Evolutionary conservation across 2,329 filamentous ascomycete genomes (phyloP), one percentile per base, ranked within the genome.

Genomic region (Colletotrichum musae): DNA sequence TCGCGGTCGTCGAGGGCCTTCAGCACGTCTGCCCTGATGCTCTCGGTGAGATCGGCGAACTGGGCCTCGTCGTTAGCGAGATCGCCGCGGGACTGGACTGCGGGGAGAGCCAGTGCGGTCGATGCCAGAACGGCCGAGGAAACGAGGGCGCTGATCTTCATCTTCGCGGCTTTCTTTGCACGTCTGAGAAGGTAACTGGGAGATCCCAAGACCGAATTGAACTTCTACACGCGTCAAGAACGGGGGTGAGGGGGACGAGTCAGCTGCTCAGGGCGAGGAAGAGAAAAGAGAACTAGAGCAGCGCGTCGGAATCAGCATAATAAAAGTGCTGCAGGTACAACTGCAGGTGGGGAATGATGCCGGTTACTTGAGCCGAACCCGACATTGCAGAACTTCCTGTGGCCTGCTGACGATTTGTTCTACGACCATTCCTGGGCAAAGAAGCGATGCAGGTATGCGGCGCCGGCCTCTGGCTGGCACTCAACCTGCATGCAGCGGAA

Each of bases 1-100:
- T 74, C 74, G 3, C 70, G 67, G 45, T 71, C 63, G 13, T 65
- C 52, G 28, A 77, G 60, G 16, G 68, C 47, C 5, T 60, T 56
- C 26, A 73, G 58, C 43, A 76, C 63, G 16, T 69, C 52, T 10
- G 69, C 63, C 61, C 66, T 74, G 68, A 72, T 74, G 39, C 66
- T 47, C 52, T 73, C 70, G 13, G 74, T 67, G 18, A 74, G 71
- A 28, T 72, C 51, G 13, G 52, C 21, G 39, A 75, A 62, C n/a
- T 59, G 61, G 6, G 56, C 36, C 16, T 72, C 60, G 39, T 73
- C 64, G 21, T 60, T 64, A 18, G 54, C 50, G 26, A 65, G 26
- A 51, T 65, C 58, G 41, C 58, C 64, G 12, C 73, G 70, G 18
- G 64, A 56, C 18, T 67, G 57, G 47, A 72, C 62, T 15, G 61